phyloP scores from a whole-genome alignment of 1,139 yeast genomes.

The Pichia sp. region DNA sequence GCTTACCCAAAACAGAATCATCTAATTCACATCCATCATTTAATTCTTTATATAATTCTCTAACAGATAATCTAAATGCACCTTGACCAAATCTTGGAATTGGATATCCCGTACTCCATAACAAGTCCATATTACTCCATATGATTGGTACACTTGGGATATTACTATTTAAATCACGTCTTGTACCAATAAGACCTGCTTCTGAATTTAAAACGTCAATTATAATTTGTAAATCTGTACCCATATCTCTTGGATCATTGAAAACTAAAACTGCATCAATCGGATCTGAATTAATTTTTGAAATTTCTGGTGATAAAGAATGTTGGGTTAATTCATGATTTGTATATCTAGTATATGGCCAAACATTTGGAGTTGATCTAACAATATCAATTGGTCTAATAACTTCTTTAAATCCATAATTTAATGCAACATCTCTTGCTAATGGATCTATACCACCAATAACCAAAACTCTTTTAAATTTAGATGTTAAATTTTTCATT shows the following conservation, averaged over 20 bases:
- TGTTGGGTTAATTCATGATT: constrained; percentile 39
- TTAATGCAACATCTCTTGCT: constrained; percentile 62
- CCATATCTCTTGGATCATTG: constrained; percentile 90
- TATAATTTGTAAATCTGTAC: constrained; percentile 76
- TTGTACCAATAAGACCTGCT: constrained; percentile 61
- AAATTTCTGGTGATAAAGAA: constrained; percentile 18
- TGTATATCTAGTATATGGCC: constrained; percentile 66
- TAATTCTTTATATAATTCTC: constrained; percentile 57
- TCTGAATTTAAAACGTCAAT: constrained; percentile 64
- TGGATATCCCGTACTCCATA: constrained; percentile 83
- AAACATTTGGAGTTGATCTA: constrained; percentile 47
- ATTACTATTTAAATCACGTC: constrained; percentile 29
- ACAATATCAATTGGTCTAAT: constrained; percentile 73
- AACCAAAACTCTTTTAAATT: constrained; percentile 61
- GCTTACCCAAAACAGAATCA: constrained; percentile 78
- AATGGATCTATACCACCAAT: constrained; percentile 80
- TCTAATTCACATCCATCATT: constrained; percentile 41
- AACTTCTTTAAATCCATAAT: constrained; percentile 78
- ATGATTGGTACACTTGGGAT: constrained; percentile 74
- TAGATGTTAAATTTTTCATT: constrained; percentile 52
- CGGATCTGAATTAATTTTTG: constrained; percentile 29
- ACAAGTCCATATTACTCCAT: constrained; percentile 80
- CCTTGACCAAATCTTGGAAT: constrained; percentile 92
- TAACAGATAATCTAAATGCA: constrained; percentile 64
- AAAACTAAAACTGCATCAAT: constrained; percentile 81